Conservation (phyloP, 805 yeast species). For the Limtongozyma cylindracea region DNA sequence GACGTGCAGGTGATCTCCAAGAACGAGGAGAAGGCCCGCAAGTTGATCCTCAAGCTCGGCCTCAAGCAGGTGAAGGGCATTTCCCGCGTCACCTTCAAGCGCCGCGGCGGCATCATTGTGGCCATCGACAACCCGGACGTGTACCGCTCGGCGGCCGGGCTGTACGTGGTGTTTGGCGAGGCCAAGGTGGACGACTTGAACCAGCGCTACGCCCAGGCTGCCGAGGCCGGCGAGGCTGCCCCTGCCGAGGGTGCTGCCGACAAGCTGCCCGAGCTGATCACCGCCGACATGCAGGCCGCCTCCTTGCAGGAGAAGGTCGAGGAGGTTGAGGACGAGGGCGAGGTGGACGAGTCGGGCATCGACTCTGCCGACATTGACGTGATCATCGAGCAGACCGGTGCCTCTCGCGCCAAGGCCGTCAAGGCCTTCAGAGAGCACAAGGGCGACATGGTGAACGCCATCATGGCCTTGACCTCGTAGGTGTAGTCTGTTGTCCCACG, state of each 20-base stretch:
- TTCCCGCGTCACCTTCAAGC: slow-evolving; percentile 86
- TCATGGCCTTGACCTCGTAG: slow-evolving; percentile 54
- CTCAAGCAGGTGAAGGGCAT: slow-evolving; percentile 82
- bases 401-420: slow-evolving; percentile 72
- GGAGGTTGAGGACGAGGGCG: slow-evolving; percentile 36
- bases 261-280: slow-evolving; percentile 56
- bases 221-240: slow-evolving; percentile 30
- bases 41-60: slow-evolving; percentile 64
- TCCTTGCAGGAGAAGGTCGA: slow-evolving; percentile 18
- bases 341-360: slow-evolving; percentile 69
- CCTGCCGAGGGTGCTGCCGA: slow-evolving; percentile 11
- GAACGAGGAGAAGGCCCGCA: slow-evolving; percentile 93
- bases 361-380: slow-evolving; percentile 63
- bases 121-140: slow-evolving; percentile 92
- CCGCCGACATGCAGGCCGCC: slow-evolving; percentile 58
- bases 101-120: slow-evolving; percentile 72
- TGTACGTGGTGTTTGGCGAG: slow-evolving; percentile 94
- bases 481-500: no score
- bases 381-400: slow-evolving; percentile 79
- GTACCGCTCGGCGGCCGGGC: slow-evolving; percentile 79
- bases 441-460: slow-evolving; percentile 90
- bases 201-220: slow-evolving; percentile 66
- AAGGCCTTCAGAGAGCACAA: slow-evolving; percentile 74
- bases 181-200: slow-evolving; percentile 88
- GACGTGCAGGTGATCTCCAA: slow-evolving; percentile 60